These are phyloP conservation scores for Malus hybrid DNA, from an alignment of 331 rosid genomes.

Conservation along the genomic window DNA sequence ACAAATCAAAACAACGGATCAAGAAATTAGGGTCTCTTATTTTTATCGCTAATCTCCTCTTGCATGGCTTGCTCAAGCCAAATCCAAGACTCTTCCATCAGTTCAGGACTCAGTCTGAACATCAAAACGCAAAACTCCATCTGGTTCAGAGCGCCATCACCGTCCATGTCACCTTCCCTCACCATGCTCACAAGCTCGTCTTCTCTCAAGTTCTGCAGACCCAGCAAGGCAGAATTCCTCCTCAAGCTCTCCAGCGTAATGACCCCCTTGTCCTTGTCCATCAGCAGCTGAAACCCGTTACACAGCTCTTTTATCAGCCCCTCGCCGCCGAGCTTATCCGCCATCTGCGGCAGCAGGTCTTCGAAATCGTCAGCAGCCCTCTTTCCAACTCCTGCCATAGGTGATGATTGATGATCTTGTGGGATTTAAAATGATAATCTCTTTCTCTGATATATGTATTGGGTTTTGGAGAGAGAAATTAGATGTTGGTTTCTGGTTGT, in stretches of 20 bases:
- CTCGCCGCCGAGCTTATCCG: constrained; percentile 62
- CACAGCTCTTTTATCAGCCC: constrained; percentile 78
- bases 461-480: neutral
- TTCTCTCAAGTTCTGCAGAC: constrained; percentile 55
- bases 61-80: constrained; percentile 34
- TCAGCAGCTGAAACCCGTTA: constrained; percentile 61
- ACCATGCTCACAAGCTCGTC: constrained; percentile 70
- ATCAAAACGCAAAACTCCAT: constrained; percentile 91
- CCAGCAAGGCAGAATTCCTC: constrained; percentile 47
- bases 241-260: constrained; percentile 67
- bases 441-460: neutral
- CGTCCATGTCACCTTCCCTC: constrained; percentile 67
- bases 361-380: constrained; percentile 26
- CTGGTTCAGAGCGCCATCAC: constrained; percentile 65
- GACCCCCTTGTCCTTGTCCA: constrained; percentile 65
- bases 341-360: constrained; percentile 74
- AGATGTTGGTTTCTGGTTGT: neutral
- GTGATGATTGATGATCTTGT: neutral
- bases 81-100: constrained; percentile 62
- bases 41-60: neutral
- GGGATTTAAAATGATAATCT: neutral
- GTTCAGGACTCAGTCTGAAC: constrained; percentile 78
- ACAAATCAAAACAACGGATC: neutral
- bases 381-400: constrained; percentile 15
- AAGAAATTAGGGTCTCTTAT: neutral